Evolutionary conservation across 495 filamentous ascomycete genomes (phyloP), one percentile per base, ranked within the genome.

Genomic region (Cetradonia linearis): DNA sequence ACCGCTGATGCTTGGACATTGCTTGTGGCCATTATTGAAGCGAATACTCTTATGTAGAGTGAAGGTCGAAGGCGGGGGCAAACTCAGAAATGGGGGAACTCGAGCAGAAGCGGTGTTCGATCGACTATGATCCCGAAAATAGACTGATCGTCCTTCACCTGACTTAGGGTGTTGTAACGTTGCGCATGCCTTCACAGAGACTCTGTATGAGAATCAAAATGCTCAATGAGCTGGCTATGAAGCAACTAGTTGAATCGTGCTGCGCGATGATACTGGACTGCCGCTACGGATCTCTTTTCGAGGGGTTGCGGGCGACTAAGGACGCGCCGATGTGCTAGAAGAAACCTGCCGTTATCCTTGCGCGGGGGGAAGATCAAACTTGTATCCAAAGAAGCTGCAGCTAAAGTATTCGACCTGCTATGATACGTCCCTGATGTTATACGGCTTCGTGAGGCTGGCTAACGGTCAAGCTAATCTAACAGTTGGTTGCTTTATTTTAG

Each of bases 1-100:
- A 68, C 25, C 65, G 68, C 30, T 71, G 74, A 38, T 72, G 64
- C 46, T 68, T 63, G 57, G 73, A 74, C 50, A 42, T 61, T 68
- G 50, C 64, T 62, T 56, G 68, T 55, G 37, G 65, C 40, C 66
- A 68, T 68, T 28, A 23, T 28, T 49, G 30, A 55, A 23, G 23
- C 23, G 42, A 50, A 14, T 27, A n/a, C n/a, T 55, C 14, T 50
- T 31, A 20, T 42, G 18, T n/a, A 63, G 31, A 33, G 20, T 48
- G n/a, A 31, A 28, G 37, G 16, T n/a, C 7, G 13, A 34, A 55
- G 13, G 38, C 30, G 27, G 34, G 54, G 7, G 16, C 20, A 5
- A 56, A 20, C 28, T 42, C 36, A 44, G n/a, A 27, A 44, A 44
- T 25, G 28, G 50, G 33, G 50, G 11, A 6, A n/a, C 34, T 14